Percentiles rank a stretch among this genome's conserved stretches.
phyloP scores from a whole-genome alignment of 352 stramenopile species.

The Pythium insidiosum region DNA sequence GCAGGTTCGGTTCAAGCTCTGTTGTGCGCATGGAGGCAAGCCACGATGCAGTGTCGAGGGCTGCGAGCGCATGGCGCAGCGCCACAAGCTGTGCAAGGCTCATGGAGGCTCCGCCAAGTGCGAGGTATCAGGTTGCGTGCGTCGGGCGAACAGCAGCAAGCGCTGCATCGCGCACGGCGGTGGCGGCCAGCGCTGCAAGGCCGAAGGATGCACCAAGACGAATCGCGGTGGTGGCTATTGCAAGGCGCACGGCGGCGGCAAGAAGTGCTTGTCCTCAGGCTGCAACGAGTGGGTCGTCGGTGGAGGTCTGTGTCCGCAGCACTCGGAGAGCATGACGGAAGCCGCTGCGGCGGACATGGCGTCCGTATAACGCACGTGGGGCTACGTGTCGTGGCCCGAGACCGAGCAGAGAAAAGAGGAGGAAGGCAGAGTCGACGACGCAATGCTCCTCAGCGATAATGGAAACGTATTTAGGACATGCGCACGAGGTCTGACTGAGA shows the following conservation, averaged over 20 bases:
- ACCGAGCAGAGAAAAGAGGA: no score
- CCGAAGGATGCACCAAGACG: constrained; percentile 58
- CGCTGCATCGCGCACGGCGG: constrained; percentile 78
- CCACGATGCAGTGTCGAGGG: constrained; percentile 52
- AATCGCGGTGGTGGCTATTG: constrained; percentile 72
- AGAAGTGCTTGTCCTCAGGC: constrained; percentile 48
- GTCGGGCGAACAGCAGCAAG: constrained; percentile 69
- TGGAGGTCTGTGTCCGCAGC: constrained; percentile 53
- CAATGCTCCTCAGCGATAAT: no score
- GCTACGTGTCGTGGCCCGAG: no score
- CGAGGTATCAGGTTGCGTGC: constrained; percentile 42
- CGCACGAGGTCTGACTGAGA: no score
- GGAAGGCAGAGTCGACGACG: no score
- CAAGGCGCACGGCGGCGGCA: constrained; percentile 72
- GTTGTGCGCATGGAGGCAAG: constrained; percentile 72
- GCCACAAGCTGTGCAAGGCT: constrained; percentile 65
- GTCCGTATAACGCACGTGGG: no score
- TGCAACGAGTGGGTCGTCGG: constrained; percentile 73
- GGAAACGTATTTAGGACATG: no score
- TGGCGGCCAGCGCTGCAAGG: constrained; percentile 60
- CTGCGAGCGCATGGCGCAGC: constrained; percentile 57
- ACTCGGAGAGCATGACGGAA: no score
- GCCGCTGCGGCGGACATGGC: no score
- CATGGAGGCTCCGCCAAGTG: constrained; percentile 72
- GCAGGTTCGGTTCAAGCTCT: constrained; percentile 65